Conservation (phyloP, 1,284 basidiomycete genomes). For the Marasmius sp. region DNA sequence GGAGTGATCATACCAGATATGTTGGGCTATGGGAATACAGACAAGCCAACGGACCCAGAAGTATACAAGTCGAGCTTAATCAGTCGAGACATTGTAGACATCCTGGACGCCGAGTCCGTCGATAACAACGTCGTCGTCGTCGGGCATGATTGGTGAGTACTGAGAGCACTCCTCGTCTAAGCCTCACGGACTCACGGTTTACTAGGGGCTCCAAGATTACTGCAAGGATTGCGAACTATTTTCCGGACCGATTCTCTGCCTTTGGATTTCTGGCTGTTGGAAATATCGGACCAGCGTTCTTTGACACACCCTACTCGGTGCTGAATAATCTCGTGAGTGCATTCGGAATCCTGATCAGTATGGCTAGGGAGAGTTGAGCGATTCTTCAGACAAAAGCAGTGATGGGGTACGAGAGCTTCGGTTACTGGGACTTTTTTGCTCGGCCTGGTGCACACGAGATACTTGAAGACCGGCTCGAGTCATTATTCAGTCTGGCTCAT, state of each 20-base stretch:
- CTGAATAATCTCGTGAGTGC: constrained; percentile 13
- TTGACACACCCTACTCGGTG: constrained; percentile 6
- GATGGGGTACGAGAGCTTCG: constrained; percentile 30
- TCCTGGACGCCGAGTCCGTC: constrained; percentile 40
- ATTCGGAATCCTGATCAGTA: constrained; percentile 17
- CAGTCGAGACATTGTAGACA: constrained; percentile 27
- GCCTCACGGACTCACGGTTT: background rate
- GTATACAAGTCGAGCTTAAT: constrained; percentile 22
- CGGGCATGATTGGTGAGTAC: constrained; percentile 49
- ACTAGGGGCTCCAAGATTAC: background rate
- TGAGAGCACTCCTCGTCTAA: background rate
- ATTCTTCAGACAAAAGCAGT: constrained; percentile 10
- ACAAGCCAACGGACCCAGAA: constrained; percentile 33
- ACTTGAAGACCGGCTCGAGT: constrained; percentile 29
- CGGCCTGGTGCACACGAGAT: constrained; percentile 27
- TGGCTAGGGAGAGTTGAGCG: constrained; percentile 6
- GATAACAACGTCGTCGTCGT: constrained; percentile 36
- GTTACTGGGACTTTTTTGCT: constrained; percentile 38
- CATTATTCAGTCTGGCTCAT: constrained; percentile 19
- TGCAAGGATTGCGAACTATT: constrained; percentile 35
- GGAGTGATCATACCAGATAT: constrained; percentile 41
- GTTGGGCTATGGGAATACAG: constrained; percentile 41
- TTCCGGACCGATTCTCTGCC: constrained; percentile 39
- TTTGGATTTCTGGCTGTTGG: constrained; percentile 42
- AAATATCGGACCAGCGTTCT: constrained; percentile 30